Evolutionary conservation across 345 rosid genomes (phyloP).

Genomic region (Psidium friedrichsthalianum): DNA sequence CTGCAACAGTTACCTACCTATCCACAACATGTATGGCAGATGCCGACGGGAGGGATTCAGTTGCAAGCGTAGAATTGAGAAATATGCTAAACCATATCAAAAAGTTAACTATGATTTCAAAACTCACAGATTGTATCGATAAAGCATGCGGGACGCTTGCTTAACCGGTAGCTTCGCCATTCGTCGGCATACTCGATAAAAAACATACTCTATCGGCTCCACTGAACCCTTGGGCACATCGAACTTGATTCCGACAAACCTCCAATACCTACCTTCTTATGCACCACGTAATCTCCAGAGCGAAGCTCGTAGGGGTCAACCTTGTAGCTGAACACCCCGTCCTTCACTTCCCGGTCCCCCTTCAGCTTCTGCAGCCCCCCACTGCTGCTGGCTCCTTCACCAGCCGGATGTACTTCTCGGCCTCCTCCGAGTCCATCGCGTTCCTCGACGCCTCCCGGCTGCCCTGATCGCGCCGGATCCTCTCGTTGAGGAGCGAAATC

Average conservation of each 20-base stretch:
- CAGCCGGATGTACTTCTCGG: constrained; percentile 65
- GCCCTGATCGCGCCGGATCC: constrained; percentile 57
- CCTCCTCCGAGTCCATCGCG: constrained; percentile 67
- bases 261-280: constrained; percentile 86
- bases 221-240: constrained; percentile 53
- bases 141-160: constrained; percentile 84
- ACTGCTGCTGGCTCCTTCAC: constrained; percentile 87
- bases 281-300: constrained; percentile 88
- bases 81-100: not conserved
- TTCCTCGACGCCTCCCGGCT: constrained; percentile 31
- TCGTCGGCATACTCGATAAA: constrained; percentile 85
- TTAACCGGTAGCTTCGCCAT: constrained; percentile 95
- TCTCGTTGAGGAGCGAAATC: constrained; percentile 66
- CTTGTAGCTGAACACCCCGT: constrained; percentile 54
- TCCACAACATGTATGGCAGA: not conserved
- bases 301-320: constrained; percentile 71
- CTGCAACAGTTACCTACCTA: not conserved
- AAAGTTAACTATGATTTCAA: not conserved
- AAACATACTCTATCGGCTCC: constrained; percentile 66
- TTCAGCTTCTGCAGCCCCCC: constrained; percentile 82
- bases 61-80: not conserved
- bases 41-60: not conserved
- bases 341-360: constrained; percentile 25
- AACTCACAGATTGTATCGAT: constrained; percentile 77
- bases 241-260: constrained; percentile 76